Evolutionary conservation across 495 filamentous ascomycete genomes (phyloP).

Genomic region (Daldinia concentrica): DNA sequence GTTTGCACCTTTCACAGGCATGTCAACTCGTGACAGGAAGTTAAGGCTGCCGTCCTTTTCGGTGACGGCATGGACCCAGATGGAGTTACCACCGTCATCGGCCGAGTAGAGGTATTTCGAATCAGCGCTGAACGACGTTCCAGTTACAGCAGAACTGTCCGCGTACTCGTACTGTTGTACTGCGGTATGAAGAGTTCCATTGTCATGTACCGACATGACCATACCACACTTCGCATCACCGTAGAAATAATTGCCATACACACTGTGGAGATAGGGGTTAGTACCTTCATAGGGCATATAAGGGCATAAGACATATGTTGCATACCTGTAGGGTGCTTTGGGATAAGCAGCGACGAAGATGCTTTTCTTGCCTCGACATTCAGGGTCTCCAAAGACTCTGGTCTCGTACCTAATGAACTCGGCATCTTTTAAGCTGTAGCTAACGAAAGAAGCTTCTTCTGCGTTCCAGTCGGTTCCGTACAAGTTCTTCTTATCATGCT

Average conservation of each 20-base stretch:
- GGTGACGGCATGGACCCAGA: conserved; percentile 51
- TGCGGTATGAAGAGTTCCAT: conserved; percentile 41
- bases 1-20: conserved; percentile 27
- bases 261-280: conserved; percentile 1
- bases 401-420: conserved; percentile 68
- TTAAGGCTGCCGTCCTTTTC: conserved; percentile 28
- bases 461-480: conserved; percentile 46
- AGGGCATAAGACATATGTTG: neutral
- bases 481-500: conserved; percentile 51
- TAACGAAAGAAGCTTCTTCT: conserved; percentile 41
- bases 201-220: conserved; percentile 42
- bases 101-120: conserved; percentile 45
- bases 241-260: conserved; percentile 48
- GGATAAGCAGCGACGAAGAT: conserved; percentile 44
- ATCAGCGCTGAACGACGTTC: conserved; percentile 43
- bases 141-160: conserved; percentile 47
- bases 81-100: conserved; percentile 45
- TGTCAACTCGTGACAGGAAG: conserved; percentile 12
- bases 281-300: too few relatives aligned
- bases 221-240: conserved; percentile 47
- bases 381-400: conserved; percentile 70
- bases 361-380: conserved; percentile 47
- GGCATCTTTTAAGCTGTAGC: conserved; percentile 62
- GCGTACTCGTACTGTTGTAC: conserved; percentile 45
- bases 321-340: conserved; percentile 39